Conservation (phyloP, 2,329 filamentous ascomycete species). For the Exophiala phaeomuriformis region DNA sequence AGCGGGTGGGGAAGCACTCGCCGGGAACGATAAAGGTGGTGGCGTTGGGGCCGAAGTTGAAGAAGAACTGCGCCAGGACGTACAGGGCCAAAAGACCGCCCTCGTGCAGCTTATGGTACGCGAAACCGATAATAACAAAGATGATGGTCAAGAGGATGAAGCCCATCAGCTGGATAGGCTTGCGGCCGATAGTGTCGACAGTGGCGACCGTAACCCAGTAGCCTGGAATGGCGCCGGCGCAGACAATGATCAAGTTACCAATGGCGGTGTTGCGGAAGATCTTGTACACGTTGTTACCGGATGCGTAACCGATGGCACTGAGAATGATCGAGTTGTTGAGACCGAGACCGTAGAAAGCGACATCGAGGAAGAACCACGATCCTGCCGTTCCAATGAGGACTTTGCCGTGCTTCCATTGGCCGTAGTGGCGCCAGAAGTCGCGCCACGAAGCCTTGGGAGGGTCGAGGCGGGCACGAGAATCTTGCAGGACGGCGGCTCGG, state of each 20-base stretch:
- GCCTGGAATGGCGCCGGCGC: constrained; percentile 70
- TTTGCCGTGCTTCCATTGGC: constrained; percentile 62
- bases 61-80: constrained; percentile 58
- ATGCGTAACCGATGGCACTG: constrained; percentile 62
- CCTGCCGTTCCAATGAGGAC: constrained; percentile 71
- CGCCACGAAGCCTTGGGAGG: constrained; percentile 63
- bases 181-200: constrained; percentile 67
- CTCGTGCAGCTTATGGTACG: constrained; percentile 45
- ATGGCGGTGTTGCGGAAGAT: constrained; percentile 66
- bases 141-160: constrained; percentile 55
- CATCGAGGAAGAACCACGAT: constrained; percentile 77
- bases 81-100: constrained; percentile 53
- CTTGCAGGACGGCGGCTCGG: constrained; percentile 52
- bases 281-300: constrained; percentile 58
- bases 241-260: constrained; percentile 70
- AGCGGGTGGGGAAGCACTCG: constrained; percentile 59
- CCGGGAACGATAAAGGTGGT: constrained; percentile 60
- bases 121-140: constrained; percentile 58
- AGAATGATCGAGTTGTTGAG: constrained; percentile 71
- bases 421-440: constrained; percentile 67
- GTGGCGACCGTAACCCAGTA: constrained; percentile 74
- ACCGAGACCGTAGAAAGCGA: constrained; percentile 57
- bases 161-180: constrained; percentile 63
- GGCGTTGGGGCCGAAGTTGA: constrained; percentile 60
- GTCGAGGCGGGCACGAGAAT: constrained; percentile 49